Evolutionary conservation across 495 filamentous ascomycete genomes (phyloP).

Genomic region (Talaromyces proteolyticus): DNA sequence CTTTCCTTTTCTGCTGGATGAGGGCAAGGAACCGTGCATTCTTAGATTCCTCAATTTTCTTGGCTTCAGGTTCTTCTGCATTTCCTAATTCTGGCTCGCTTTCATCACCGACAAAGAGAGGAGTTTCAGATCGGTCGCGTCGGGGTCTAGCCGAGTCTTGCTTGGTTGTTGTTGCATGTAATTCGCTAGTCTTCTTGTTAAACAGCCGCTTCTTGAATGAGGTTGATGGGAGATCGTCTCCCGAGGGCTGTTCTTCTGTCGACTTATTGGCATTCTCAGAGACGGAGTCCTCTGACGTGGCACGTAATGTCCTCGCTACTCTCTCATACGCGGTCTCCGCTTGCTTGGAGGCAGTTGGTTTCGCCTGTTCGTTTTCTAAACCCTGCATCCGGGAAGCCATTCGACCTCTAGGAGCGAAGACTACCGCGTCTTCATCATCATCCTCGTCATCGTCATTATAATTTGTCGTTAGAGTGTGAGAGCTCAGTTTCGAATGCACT

Average conservation of each 20-base stretch:
- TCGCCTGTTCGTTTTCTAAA: conserved; percentile 3
- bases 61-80: conserved; percentile 23
- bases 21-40: conserved; percentile 62
- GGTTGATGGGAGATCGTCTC: conserved; percentile 32
- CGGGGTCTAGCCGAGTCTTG: conserved; percentile 12
- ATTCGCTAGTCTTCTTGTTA: conserved; percentile 8
- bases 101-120: conserved; percentile 28
- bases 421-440: conserved; percentile 43
- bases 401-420: conserved; percentile 59
- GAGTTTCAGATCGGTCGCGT: conserved; percentile 24
- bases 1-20: conserved; percentile 62
- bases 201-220: conserved; percentile 22
- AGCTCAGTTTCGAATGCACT: conserved; percentile 5
- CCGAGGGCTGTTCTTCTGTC: conserved; percentile 11
- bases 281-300: background rate
- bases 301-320: conserved; percentile 21
- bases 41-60: conserved; percentile 23
- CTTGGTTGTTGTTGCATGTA: conserved; percentile 7
- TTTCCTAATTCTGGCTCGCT: conserved; percentile 29
- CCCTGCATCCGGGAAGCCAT: conserved; percentile 65
- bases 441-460: conserved; percentile 13
- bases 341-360: conserved; percentile 9
- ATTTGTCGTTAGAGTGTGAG: no score
- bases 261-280: conserved; percentile 5
- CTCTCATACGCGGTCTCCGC: conserved; percentile 30